A percentile compares a stretch with the other conserved stretches of the same genome.
phyloP scores from a whole-genome alignment of 2,329 filamentous ascomycete species.

The Colletotrichum godetiae region DNA sequence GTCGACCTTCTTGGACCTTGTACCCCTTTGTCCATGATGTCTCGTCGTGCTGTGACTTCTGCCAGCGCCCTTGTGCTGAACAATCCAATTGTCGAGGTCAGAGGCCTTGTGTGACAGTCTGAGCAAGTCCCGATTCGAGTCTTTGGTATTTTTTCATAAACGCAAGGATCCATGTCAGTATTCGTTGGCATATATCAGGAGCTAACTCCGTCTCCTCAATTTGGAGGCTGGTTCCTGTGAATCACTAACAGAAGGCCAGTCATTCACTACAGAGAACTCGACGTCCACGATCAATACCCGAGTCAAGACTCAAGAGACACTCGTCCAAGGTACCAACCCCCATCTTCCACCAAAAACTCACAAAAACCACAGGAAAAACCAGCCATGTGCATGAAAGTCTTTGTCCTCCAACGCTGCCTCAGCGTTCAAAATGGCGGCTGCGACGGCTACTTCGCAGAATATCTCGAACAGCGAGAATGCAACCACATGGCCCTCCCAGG shows the following conservation, averaged over 20 bases:
- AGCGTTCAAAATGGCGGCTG: conserved; percentile 4
- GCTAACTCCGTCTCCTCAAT: background rate
- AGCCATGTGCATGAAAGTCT: conserved; percentile 27
- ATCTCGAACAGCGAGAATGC: conserved; percentile 6
- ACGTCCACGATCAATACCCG: background rate
- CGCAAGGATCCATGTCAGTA: accelerated
- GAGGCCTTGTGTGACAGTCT: background rate
- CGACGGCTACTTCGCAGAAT: conserved; percentile 26
- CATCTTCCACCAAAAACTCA: background rate
- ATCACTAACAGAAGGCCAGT: background rate
- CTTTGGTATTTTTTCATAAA: background rate
- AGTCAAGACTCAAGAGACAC: background rate
- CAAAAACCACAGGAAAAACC: background rate
- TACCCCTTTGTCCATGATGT: background rate
- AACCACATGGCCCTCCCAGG: conserved; percentile 1
- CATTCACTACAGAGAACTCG: background rate
- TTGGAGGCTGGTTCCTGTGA: background rate
- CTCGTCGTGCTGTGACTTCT: background rate
- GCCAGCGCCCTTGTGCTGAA: background rate
- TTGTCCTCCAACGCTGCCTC: conserved; percentile 25
- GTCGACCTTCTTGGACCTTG: background rate
- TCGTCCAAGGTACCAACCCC: background rate
- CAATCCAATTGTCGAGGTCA: background rate
- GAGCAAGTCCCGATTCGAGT: background rate
- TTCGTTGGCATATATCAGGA: background rate